Percentiles rank a stretch among this genome's conserved stretches.
Conservation (phyloP, 805 yeast species). For the Torulaspora indica region DNA sequence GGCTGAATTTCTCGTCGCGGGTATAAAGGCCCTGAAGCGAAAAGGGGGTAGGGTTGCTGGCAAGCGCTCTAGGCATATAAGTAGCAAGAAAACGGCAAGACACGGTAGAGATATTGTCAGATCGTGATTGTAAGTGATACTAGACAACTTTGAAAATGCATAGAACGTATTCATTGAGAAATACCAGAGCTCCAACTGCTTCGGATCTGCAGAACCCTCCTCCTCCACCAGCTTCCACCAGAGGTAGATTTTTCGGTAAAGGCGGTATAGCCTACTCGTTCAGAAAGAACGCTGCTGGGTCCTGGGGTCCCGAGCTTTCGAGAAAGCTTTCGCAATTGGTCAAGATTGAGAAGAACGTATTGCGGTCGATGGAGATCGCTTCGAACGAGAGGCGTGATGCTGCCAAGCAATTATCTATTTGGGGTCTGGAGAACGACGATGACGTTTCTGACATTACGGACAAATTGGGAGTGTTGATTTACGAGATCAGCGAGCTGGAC, state of each 20-base stretch:
- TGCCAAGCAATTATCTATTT: conserved; percentile 73
- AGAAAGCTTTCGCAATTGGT: conserved; percentile 69
- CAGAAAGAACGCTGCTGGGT: conserved; percentile 71
- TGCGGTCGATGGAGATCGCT: conserved; percentile 71
- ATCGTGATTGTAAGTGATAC: too few species aligned
- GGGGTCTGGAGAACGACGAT: conserved; percentile 88
- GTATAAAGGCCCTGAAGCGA: conserved; percentile 7
- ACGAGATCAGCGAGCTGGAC: conserved; percentile 81
- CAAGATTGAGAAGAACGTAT: conserved; percentile 76
- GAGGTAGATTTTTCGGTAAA: conserved; percentile 82
- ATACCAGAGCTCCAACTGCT: conserved; percentile 94
- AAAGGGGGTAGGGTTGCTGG: conserved; percentile 3
- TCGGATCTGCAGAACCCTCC: conserved; percentile 93
- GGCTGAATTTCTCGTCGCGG: neutral
- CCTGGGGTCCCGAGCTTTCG: conserved; percentile 74
- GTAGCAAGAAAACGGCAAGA: neutral
- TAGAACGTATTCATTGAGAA: conserved; percentile 96
- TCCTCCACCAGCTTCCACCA: conserved; percentile 85
- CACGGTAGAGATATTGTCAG: neutral
- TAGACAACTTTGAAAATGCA: too few species aligned
- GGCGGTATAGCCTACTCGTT: conserved; percentile 54
- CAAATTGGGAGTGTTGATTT: conserved; percentile 76
- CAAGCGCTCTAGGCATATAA: neutral
- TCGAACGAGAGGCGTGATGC: conserved; percentile 76
- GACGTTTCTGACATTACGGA: conserved; percentile 84